Percentiles rank a stretch among this genome's conserved stretches.
phyloP scores from a whole-genome alignment of 148 eudicot genomes.

The Heliosperma pusillum region DNA sequence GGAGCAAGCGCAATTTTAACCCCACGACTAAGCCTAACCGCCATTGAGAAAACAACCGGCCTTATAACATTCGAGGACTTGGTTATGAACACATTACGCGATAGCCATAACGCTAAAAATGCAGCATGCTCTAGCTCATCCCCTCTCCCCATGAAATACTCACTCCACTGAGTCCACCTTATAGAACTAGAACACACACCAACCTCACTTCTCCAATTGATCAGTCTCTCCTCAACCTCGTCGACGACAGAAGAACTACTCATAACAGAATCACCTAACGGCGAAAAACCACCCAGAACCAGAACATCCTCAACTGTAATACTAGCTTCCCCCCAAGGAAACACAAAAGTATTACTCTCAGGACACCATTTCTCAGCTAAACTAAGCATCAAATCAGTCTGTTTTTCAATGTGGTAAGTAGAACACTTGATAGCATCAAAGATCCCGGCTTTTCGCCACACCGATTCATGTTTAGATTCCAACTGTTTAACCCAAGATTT shows the following conservation, averaged over 20 bases:
- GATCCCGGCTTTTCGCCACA: slow-evolving; percentile 22
- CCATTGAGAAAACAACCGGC: slow-evolving; percentile 21
- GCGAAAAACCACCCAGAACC: slow-evolving; percentile 12
- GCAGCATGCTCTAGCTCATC: too few species aligned
- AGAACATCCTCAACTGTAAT: slow-evolving; percentile 38
- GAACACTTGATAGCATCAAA: slow-evolving; percentile 28
- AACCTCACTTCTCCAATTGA: not conserved
- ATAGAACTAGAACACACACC: not conserved
- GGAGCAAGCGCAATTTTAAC: slow-evolving; percentile 21
- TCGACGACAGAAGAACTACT: not conserved
- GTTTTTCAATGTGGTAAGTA: slow-evolving; percentile 16
- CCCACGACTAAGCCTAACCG: slow-evolving; percentile 26
- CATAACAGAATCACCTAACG: slow-evolving; percentile 19
- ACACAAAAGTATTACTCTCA: slow-evolving; percentile 27
- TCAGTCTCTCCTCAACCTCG: not conserved
- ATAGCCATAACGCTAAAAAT: slow-evolving; percentile 39
- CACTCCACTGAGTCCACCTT: not conserved
- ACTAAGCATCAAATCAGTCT: slow-evolving; percentile 22
- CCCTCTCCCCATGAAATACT: too few species aligned
- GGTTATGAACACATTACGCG: slow-evolving; percentile 22
- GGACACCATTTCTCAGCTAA: slow-evolving; percentile 34
- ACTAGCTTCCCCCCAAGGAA: slow-evolving; percentile 34
- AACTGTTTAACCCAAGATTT: slow-evolving; percentile 18
- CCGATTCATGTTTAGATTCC: not conserved
- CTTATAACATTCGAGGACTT: not conserved